A percentile compares a stretch with the other conserved stretches of the same genome.
Evolutionary conservation across 2,329 filamentous ascomycete species (phyloP).

Genomic region (Xylaria sp.): DNA sequence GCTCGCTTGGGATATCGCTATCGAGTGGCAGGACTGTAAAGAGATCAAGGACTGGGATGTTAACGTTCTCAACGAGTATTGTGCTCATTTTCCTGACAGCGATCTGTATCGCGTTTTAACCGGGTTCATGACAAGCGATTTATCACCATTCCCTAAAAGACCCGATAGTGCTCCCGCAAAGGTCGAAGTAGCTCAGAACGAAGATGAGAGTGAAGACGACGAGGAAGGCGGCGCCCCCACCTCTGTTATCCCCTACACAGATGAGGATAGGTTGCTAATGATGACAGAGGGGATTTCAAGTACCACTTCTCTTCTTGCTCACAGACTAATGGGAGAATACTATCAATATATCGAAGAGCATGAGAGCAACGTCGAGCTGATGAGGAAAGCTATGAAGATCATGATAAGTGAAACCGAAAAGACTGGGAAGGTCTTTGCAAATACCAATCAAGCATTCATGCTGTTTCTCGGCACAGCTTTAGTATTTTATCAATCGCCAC

Average conservation of each 20-base stretch:
- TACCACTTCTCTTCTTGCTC: slow-evolving; percentile 79
- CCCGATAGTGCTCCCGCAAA: slow-evolving; percentile 39
- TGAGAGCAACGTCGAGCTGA: slow-evolving; percentile 81
- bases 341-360: slow-evolving; percentile 88
- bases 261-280: slow-evolving; percentile 82
- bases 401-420: slow-evolving; percentile 69
- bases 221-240: slow-evolving; percentile 67
- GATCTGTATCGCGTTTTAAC: slow-evolving; percentile 85
- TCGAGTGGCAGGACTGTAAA: slow-evolving; percentile 89
- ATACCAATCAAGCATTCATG: slow-evolving; percentile 79
- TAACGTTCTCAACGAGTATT: slow-evolving; percentile 81
- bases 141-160: slow-evolving; percentile 79
- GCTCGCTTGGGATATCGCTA: slow-evolving; percentile 88
- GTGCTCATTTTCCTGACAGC: slow-evolving; percentile 83
- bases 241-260: slow-evolving; percentile 68
- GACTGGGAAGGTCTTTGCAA: slow-evolving; percentile 75
- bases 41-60: slow-evolving; percentile 81
- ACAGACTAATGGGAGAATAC: slow-evolving; percentile 84
- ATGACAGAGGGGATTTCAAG: slow-evolving; percentile 80
- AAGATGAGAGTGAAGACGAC: slow-evolving; percentile 67
- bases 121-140: slow-evolving; percentile 82
- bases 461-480: slow-evolving; percentile 86
- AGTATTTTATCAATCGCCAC: slow-evolving; percentile 89
- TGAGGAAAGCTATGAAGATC: slow-evolving; percentile 77
- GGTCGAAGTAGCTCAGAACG: slow-evolving; percentile 47